Evolutionary conservation across 139 green algal species (phyloP).

Genomic region (Tetraselmis striata): DNA sequence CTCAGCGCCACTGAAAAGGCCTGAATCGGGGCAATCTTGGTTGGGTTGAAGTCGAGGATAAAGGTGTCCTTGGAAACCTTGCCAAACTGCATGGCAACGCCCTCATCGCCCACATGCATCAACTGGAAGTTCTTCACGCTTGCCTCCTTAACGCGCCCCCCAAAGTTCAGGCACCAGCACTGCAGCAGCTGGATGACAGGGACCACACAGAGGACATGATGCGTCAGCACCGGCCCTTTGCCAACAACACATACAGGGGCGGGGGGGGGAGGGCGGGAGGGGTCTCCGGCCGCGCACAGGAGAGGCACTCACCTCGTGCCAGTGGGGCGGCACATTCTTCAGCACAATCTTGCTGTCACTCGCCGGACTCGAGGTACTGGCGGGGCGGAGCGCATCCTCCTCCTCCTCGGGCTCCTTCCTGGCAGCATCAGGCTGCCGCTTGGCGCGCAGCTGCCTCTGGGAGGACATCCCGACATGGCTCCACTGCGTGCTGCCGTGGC

Average conservation of each 20-base stretch:
- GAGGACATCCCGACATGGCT: not conserved
- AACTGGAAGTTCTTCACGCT: conserved; percentile 14
- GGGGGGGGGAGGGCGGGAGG: no score
- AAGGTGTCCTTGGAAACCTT: conserved; percentile 5
- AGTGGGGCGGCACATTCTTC: conserved; percentile 4
- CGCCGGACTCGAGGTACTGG: not conserved
- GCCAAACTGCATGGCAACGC: conserved; percentile 4
- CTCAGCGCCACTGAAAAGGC: conserved; percentile 6
- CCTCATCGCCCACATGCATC: conserved; percentile 3
- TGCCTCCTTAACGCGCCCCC: conserved; percentile 3
- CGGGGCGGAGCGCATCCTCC: not conserved
- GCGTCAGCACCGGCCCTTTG: no score
- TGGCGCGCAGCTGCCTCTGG: no score
- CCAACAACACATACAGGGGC: no score
- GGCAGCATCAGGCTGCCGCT: not conserved
- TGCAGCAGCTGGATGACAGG: no score
- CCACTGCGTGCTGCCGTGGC: not conserved
- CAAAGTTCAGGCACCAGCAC: conserved; percentile 14
- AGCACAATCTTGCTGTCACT: not conserved
- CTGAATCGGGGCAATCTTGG: not conserved
- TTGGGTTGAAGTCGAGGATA: conserved; percentile 11
- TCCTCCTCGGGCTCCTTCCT: not conserved
- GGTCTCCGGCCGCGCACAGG: no score
- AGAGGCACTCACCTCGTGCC: no score
- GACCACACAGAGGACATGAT: no score